phyloP scores from a whole-genome alignment of 2,329 filamentous ascomycete genomes.

The Trichoderma sp. region DNA sequence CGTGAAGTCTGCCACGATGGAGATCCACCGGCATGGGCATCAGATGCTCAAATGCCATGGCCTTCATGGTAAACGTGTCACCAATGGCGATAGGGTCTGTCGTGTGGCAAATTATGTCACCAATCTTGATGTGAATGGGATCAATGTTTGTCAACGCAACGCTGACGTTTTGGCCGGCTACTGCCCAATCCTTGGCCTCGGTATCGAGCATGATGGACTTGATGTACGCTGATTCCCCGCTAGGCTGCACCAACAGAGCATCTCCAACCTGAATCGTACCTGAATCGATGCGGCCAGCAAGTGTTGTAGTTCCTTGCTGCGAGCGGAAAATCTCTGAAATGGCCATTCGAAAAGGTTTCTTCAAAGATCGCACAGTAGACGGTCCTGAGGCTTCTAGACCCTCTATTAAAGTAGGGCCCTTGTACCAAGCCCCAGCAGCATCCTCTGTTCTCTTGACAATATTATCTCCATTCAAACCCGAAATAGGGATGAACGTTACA shows the following conservation, averaged over 20 bases:
- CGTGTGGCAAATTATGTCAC: conserved; percentile 80
- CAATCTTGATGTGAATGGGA: conserved; percentile 73
- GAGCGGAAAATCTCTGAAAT: conserved; percentile 86
- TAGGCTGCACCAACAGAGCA: conserved; percentile 73
- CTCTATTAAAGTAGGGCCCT: conserved; percentile 73
- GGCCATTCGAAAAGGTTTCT: conserved; percentile 80
- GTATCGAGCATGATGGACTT: conserved; percentile 78
- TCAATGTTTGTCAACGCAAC: conserved; percentile 87
- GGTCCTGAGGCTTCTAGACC: conserved; percentile 83
- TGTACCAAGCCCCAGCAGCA: conserved; percentile 71
- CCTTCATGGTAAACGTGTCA: conserved; percentile 75
- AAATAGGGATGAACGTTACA: conserved; percentile 83
- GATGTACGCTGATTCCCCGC: conserved; percentile 74
- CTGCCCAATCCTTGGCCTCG: conserved; percentile 77
- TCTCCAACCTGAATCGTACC: conserved; percentile 86
- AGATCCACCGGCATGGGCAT: conserved; percentile 88
- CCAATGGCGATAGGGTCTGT: conserved; percentile 66
- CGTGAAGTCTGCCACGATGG: conserved; percentile 79
- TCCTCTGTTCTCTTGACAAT: conserved; percentile 61
- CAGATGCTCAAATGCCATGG: conserved; percentile 84
- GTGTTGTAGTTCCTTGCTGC: conserved; percentile 75
- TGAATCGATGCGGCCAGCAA: conserved; percentile 81
- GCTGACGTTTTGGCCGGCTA: conserved; percentile 84
- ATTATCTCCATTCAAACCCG: conserved; percentile 86
- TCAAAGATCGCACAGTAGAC: conserved; percentile 60